Evolutionary conservation across 2,329 filamentous ascomycete genomes (phyloP), one percentile per base, ranked within the genome.

Genomic region (Stagonosporopsis vannaccii): DNA sequence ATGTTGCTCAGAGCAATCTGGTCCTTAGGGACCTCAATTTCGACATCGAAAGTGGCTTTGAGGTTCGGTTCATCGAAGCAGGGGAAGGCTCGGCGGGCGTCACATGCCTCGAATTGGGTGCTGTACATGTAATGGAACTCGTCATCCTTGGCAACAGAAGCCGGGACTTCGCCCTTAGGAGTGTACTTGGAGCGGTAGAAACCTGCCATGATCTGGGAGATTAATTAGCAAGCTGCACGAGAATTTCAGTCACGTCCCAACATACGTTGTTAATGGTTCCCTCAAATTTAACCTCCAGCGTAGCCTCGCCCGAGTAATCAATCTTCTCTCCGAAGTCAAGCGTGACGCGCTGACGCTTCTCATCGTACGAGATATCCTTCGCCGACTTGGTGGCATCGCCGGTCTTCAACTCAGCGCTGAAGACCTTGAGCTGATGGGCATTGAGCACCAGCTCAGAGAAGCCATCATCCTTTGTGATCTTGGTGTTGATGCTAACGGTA

Each of bases 31-130:
- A 97, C 85, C 79, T 98, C 94, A 61, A 99, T 90, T 70, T 92
- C 85, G 57, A 99, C 90, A 76, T 97, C 93, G 72, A 97, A 98
- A 2, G 92, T 94, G 11, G 95, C 92, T 80, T 99, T 99, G 62
- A 98, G 84, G 71, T 96, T 97, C 37, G 95, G 95, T 80, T 99
- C 95, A 73, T 99, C 95, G 72, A 98, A 98, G 80, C 95, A 99
- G 43, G 95, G 95, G 79, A 99, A 97, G 8, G 95, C 94, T 65
- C 93, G 85, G 63, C 95, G 89, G 59, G 95, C 95, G 78, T 99
- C 95, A 71, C 92, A 97, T 41, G 93, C 90, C 81, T 99, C 95
- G 73, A 99, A 99, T 75, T 99, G 95, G 44, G 95, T 99, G 81
- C 91, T 96, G 77, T 97, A 87, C 85, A 81, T 89, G 85, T 78